Percentiles rank a stretch among this genome's conserved stretches.
Conservation (phyloP, 805 yeast genomes). For the Ogataea wickerhamii region DNA sequence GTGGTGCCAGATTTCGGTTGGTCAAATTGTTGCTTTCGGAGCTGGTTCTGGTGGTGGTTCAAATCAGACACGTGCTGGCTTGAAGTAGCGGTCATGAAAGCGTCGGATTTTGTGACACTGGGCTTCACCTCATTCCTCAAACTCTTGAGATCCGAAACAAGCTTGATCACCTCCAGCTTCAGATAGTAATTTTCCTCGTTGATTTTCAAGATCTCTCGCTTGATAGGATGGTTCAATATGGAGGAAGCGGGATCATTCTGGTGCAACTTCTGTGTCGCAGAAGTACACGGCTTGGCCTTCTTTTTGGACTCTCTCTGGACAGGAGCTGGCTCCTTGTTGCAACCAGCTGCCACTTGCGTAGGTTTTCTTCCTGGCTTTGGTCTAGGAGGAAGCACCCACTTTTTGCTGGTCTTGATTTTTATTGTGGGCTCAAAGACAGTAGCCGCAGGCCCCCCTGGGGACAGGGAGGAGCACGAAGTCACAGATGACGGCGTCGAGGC, state of each 20-base stretch:
- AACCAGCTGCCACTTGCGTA: slow-evolving; percentile 12
- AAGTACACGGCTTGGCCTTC: slow-evolving; percentile 6
- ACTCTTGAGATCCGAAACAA: slow-evolving; percentile 41
- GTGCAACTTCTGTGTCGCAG: slow-evolving; percentile 1
- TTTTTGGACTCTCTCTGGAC: slow-evolving; percentile 11
- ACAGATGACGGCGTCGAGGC: slow-evolving; percentile 13
- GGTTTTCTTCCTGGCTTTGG: slow-evolving; percentile 72
- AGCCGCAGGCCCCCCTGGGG: slow-evolving; percentile 7
- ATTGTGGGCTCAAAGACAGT: slow-evolving; percentile 18
- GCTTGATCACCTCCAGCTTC: slow-evolving; percentile 41
- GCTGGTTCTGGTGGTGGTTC: slow-evolving; percentile 1
- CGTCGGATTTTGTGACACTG: neutral
- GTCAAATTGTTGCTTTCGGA: neutral
- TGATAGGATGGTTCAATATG: slow-evolving; percentile 32
- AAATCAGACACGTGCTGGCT: neutral
- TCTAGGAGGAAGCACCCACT: slow-evolving; percentile 83
- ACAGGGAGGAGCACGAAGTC: slow-evolving; percentile 10
- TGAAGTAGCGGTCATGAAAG: neutral
- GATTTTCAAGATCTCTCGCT: slow-evolving; percentile 38
- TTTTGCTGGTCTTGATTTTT: slow-evolving; percentile 59
- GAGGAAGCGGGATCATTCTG: neutral
- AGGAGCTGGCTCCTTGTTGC: slow-evolving; percentile 6
- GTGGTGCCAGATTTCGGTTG: slow-evolving; percentile 5
- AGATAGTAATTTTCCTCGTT: slow-evolving; percentile 43
- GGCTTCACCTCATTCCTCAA: slow-evolving; percentile 28